Percentiles rank a stretch among this genome's conserved stretches.
phyloP scores from a whole-genome alignment of 1,139 yeast species.

The Yamadazyma siamensis region DNA sequence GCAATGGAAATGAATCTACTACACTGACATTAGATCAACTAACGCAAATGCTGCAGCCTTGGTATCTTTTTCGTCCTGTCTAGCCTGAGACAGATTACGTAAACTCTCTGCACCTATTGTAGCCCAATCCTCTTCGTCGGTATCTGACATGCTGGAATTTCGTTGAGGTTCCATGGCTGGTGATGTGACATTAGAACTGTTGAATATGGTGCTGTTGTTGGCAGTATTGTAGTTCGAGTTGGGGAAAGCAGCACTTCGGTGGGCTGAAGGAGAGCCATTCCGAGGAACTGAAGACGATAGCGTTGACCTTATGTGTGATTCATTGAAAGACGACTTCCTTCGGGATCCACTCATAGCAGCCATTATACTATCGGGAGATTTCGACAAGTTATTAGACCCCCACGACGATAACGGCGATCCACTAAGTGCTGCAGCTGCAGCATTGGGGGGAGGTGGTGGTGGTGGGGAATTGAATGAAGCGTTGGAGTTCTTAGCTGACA shows the following conservation, averaged over 20 bases:
- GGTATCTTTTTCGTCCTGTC: slow-evolving; percentile 33
- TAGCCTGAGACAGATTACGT: slow-evolving; percentile 23
- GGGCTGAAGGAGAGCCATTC: slow-evolving; percentile 4
- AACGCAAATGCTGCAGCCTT: slow-evolving; percentile 60
- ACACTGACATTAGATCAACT: slow-evolving; percentile 47
- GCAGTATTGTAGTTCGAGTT: slow-evolving; percentile 3
- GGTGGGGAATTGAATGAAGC: slow-evolving; percentile 39
- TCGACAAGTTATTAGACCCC: slow-evolving; percentile 20
- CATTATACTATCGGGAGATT: slow-evolving; percentile 16
- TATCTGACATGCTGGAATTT: slow-evolving; percentile 35
- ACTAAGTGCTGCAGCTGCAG: slow-evolving; percentile 15
- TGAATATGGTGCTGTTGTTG: slow-evolving; percentile 2
- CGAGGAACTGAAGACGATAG: slow-evolving; percentile 29
- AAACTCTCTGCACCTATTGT: slow-evolving; percentile 73
- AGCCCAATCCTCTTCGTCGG: slow-evolving; percentile 97
- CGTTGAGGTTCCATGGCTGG: slow-evolving; percentile 4
- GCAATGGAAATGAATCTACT: too few species aligned
- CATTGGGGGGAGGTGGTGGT: slow-evolving; percentile 19
- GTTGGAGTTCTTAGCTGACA: slow-evolving; percentile 38
- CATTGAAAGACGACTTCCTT: slow-evolving; percentile 45
- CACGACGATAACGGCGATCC: slow-evolving; percentile 27
- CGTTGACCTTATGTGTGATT: slow-evolving; percentile 41
- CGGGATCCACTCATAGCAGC: slow-evolving; percentile 21
- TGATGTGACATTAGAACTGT: slow-evolving; percentile 2
- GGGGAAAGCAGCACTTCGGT: slow-evolving; percentile 3